Base-by-base conservation (phyloP, 331 rosid species). In the Quercus lobata region DNA sequence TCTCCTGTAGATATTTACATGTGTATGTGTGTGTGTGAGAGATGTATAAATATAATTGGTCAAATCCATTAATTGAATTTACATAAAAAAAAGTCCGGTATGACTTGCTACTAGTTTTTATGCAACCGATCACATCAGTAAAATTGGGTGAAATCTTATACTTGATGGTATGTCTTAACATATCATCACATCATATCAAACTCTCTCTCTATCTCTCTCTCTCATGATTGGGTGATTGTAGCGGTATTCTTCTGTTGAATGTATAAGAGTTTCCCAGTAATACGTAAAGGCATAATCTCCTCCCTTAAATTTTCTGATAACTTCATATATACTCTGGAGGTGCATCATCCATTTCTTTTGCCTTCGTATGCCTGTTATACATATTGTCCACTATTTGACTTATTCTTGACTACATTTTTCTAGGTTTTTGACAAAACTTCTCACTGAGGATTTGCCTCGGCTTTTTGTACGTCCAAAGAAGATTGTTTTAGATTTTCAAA, bases 371-470 rank as follows among this genome's bases (percentile, higher is more conserved):
- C 49, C 61, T 21, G 57, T 10, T 60, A 27, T 68, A 52, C 27
- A 54, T 60, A 17, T 71, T 30, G 72, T 25, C 41, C 54, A 81
- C 77, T 24, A 19, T 63, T 60, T 76, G 79, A 78, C 60, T 55
- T n/a, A 57, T 68, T 78, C 75, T 68, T 77, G 63, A 63, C 16
- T 68, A 60, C 57, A 19, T 53, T 69, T 77, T 76, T 80, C 46
- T 84, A 96, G 99, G 99, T 96, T 96, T 88, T 84, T 96, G 90
- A 96, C 71, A 9, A 96, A 96, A 86, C 98, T 96, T 87, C 98
- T 96, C 83, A 96, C 99, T 1, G 88, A 79, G 90, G 99, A 96
- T 86, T 88, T 96, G 85, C 99, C 99, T 27, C 83, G 88, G 79
- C 76, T 93, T 71, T 96, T 96, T 84, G 99, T 96, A n/a, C 99